A percentile compares a stretch with the other conserved stretches of the same genome.
Conservation (phyloP, 768 basidiomycete species). For the Xanthoconium stramineum region DNA sequence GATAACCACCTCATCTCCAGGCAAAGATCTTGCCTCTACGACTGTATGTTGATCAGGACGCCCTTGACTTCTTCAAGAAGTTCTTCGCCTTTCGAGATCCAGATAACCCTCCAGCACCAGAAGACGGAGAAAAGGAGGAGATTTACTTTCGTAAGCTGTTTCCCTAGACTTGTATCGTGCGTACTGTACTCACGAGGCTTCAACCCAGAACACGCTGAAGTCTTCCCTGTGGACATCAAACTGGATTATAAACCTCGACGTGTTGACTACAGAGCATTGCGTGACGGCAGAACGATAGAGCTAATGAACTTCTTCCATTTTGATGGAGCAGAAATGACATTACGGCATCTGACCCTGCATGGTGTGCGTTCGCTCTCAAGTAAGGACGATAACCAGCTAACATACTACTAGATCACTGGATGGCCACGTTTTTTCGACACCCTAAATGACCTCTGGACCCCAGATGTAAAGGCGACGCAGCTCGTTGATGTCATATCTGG, state of each 20-base stretch:
- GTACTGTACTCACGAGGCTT: background rate
- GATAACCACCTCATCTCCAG: constrained; percentile 36
- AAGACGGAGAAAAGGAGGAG: constrained; percentile 41
- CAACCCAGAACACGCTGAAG: constrained; percentile 79
- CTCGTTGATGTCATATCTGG: constrained; percentile 96
- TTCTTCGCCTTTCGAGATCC: constrained; percentile 88
- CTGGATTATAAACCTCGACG: constrained; percentile 98
- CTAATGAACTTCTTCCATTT: constrained; percentile 99
- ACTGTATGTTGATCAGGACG: constrained; percentile 96
- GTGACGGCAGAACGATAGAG: constrained; percentile 90
- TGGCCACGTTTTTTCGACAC: constrained; percentile 87
- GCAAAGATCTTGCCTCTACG: constrained; percentile 88
- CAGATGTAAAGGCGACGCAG: constrained; percentile 98
- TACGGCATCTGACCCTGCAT: constrained; percentile 86
- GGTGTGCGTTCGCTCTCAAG: constrained; percentile 60
- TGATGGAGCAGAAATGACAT: constrained; percentile 96
- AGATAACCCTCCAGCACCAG: constrained; percentile 34
- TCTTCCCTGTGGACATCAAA: constrained; percentile 93
- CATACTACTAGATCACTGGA: constrained; percentile 75
- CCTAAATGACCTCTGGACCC: constrained; percentile 98
- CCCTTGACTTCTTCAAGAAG: constrained; percentile 94
- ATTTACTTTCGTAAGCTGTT: constrained; percentile 67
- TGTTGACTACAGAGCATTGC: constrained; percentile 88
- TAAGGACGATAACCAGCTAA: constrained; percentile 9
- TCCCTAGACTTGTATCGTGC: background rate